Percentiles rank a stretch among this genome's conserved stretches.
phyloP scores from a whole-genome alignment of 139 green algal species.

The Coccomyxa sp. region DNA sequence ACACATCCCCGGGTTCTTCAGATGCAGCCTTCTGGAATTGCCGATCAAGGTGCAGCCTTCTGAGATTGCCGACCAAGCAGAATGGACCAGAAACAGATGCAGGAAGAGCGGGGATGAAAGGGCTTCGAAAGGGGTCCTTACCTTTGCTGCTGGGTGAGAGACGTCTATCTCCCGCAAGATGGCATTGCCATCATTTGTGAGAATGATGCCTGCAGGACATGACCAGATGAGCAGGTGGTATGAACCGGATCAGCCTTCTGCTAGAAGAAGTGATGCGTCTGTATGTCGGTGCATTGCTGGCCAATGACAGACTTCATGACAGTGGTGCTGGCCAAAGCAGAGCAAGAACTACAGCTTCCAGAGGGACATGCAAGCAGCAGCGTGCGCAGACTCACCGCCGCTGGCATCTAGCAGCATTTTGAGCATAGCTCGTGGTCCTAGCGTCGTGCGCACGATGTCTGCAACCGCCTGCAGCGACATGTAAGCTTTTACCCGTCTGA shows the following conservation, averaged over 20 bases:
- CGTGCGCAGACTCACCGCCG: conserved; percentile 57
- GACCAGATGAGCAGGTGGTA: neutral
- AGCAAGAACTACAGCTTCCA: too few species aligned
- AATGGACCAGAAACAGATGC: neutral
- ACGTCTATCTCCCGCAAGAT: conserved; percentile 99
- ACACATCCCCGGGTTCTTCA: too few species aligned
- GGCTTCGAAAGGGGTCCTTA: conserved; percentile 13
- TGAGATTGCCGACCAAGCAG: too few species aligned
- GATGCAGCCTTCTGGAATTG: too few species aligned
- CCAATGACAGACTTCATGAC: too few species aligned
- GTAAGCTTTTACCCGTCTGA: too few species aligned
- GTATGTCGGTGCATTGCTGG: too few species aligned
- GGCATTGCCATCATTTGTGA: conserved; percentile 98
- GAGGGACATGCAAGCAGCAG: too few species aligned
- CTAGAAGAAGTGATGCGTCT: too few species aligned
- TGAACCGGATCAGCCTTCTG: neutral
- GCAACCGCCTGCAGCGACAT: conserved; percentile 74
- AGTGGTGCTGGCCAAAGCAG: too few species aligned
- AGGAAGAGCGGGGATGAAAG: neutral
- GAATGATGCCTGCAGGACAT: conserved; percentile 79
- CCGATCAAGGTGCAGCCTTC: too few species aligned
- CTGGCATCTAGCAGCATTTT: conserved; percentile 99
- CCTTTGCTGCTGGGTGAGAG: conserved; percentile 94
- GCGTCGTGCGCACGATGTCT: conserved; percentile 96
- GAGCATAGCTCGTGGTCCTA: conserved; percentile 95